Evolutionary conservation across 2,329 filamentous ascomycete species (phyloP).

Genomic region (Clonostachys solani): DNA sequence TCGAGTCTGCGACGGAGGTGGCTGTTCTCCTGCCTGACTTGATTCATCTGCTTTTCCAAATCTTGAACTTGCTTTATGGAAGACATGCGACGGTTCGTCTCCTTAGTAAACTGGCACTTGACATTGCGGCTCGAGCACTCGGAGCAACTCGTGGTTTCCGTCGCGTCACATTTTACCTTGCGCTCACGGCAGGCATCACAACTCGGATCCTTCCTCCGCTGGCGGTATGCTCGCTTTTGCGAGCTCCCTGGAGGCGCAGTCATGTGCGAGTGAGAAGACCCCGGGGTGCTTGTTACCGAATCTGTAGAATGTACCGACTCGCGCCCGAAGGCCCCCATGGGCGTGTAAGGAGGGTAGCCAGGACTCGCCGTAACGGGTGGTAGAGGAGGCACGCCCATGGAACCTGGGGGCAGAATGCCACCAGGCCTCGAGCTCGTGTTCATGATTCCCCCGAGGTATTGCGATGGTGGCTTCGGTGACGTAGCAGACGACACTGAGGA

Average conservation of each 20-base stretch:
- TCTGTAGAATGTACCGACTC: slow-evolving; percentile 58
- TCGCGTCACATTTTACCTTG: slow-evolving; percentile 89
- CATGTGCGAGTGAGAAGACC: slow-evolving; percentile 24
- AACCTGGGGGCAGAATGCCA: slow-evolving; percentile 43
- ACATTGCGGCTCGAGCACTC: slow-evolving; percentile 96
- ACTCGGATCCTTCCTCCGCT: slow-evolving; percentile 92
- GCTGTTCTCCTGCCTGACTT: slow-evolving; percentile 74
- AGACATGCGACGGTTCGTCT: slow-evolving; percentile 97
- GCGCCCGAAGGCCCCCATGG: slow-evolving; percentile 48
- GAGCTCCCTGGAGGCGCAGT: slow-evolving; percentile 50
- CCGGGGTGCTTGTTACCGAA: slow-evolving; percentile 51
- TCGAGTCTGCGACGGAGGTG: slow-evolving; percentile 64
- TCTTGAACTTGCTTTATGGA: slow-evolving; percentile 99
- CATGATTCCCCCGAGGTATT: slow-evolving; percentile 49
- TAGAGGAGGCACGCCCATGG: slow-evolving; percentile 48
- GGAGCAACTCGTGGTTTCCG: slow-evolving; percentile 92
- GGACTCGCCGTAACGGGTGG: slow-evolving; percentile 39
- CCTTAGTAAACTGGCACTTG: slow-evolving; percentile 98
- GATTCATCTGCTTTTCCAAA: slow-evolving; percentile 83
- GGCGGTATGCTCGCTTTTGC: slow-evolving; percentile 91
- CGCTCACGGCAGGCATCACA: slow-evolving; percentile 93
- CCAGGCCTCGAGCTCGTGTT: slow-evolving; percentile 45
- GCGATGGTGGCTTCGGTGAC: slow-evolving; percentile 50
- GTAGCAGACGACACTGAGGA: slow-evolving; percentile 59
- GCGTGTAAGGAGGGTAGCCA: slow-evolving; percentile 49